A percentile compares a stretch with the other conserved stretches of the same genome.
Evolutionary conservation across 176 grass and related monocot species (phyloP).

Genomic region (Aegilops sharonensis): DNA sequence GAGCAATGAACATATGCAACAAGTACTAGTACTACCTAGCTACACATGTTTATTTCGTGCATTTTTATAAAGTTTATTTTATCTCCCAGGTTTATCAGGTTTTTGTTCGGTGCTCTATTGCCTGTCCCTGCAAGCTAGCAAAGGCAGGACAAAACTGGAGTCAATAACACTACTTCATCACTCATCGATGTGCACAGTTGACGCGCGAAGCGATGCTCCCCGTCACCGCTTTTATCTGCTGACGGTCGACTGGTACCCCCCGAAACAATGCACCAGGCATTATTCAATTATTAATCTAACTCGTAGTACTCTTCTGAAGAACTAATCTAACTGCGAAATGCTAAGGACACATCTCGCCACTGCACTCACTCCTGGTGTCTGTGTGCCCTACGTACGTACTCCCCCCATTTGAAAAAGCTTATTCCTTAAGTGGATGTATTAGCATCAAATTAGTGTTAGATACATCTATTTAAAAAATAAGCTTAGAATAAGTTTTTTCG

Average conservation of each 20-base stretch:
- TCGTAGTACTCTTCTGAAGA: not conserved
- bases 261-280: not conserved
- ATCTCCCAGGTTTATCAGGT: no score
- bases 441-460: no score
- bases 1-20: not conserved
- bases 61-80: no score
- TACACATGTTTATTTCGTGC: conserved; percentile 1
- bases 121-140: not conserved
- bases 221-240: no score
- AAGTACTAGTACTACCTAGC: not conserved
- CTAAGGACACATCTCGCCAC: no score
- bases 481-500: no score
- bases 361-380: no score
- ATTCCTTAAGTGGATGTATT: no score
- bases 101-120: no score
- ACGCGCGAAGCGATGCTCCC: not conserved
- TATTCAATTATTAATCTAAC: not conserved
- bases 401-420: no score
- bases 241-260: not conserved
- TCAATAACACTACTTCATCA: not conserved
- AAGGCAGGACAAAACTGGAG: not conserved
- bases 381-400: no score
- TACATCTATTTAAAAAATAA: no score
- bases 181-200: not conserved
- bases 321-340: not conserved